Evolutionary conservation across 768 basidiomycete species (phyloP).

Genomic region (Epithele typhae): DNA sequence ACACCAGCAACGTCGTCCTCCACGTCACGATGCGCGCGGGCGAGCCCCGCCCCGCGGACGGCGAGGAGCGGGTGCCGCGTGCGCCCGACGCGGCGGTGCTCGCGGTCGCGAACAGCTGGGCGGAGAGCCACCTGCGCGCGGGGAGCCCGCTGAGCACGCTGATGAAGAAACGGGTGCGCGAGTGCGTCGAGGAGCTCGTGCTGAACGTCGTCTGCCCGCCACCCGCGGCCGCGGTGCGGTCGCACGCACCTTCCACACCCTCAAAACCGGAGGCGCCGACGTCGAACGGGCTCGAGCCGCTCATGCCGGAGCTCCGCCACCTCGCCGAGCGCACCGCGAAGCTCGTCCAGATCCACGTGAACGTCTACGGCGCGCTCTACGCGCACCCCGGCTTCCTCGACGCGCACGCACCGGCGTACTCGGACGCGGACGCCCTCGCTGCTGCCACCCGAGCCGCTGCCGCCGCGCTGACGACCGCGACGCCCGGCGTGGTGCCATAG

Average conservation of each 20-base stretch:
- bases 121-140: conserved; percentile 58
- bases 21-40: conserved; percentile 73
- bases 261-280: conserved; percentile 19
- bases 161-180: conserved; percentile 52
- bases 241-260: conserved; percentile 11
- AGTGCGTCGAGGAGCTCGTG: conserved; percentile 20
- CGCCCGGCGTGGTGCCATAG: too few species aligned
- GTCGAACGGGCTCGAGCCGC: conserved; percentile 65
- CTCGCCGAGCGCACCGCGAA: conserved; percentile 70
- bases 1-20: conserved; percentile 64
- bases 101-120: conserved; percentile 66
- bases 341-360: conserved; percentile 69
- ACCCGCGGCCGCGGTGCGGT: conserved; percentile 22
- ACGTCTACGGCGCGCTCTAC: conserved; percentile 75
- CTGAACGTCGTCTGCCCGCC: conserved; percentile 20
- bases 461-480: too few species aligned
- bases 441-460: too few species aligned
- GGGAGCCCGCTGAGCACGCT: conserved; percentile 56
- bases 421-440: too few species aligned
- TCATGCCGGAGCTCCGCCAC: conserved; percentile 62
- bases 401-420: too few species aligned
- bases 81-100: conserved; percentile 51
- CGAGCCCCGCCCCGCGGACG: conserved; percentile 28
- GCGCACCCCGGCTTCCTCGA: conserved; percentile 57
- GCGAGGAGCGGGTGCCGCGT: conserved; percentile 7